A percentile compares a stretch with the other conserved stretches of the same genome.
phyloP scores from a whole-genome alignment of 1,139 yeast species.

The Suhomyces terraborum region DNA sequence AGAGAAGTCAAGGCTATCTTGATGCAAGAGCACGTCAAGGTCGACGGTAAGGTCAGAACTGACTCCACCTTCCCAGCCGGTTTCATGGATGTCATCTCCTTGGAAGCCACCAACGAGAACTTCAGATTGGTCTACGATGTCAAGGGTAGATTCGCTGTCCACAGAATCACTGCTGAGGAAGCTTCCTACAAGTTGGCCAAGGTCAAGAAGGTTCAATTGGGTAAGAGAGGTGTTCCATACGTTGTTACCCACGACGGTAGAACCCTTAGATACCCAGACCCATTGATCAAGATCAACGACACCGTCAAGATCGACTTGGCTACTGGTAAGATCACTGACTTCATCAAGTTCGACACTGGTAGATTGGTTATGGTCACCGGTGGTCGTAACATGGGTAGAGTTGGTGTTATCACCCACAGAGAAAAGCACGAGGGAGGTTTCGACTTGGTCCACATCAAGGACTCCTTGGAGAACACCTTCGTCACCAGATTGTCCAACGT shows the following conservation, averaged over 20 bases:
- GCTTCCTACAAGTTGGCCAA: constrained; percentile 97
- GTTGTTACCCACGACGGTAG: constrained; percentile 99
- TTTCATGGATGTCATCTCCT: constrained; percentile 96
- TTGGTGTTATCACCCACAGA: constrained; percentile 97
- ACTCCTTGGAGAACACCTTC: constrained; percentile 94
- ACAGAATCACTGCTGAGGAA: constrained; percentile 98
- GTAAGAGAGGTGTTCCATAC: constrained; percentile 98
- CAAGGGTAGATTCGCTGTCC: constrained; percentile 98
- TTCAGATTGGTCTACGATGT: constrained; percentile 98
- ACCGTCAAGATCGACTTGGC: constrained; percentile 96
- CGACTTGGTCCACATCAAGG: constrained; percentile 98
- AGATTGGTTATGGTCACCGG: constrained; percentile 97
- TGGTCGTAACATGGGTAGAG: constrained; percentile 99
- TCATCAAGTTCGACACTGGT: constrained; percentile 94
- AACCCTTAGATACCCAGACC: constrained; percentile 99
- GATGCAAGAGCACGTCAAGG: constrained; percentile 99
- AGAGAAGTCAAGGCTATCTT: constrained; percentile 99
- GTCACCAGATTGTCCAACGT: constrained; percentile 98
- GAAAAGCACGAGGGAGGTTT: constrained; percentile 99
- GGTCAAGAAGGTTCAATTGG: constrained; percentile 96
- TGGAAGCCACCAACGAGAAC: constrained; percentile 98
- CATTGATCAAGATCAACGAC: constrained; percentile 93
- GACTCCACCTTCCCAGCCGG: constrained; percentile 99
- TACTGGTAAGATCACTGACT: constrained; percentile 90
- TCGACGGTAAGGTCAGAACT: constrained; percentile 99